phyloP scores from a whole-genome alignment of 352 stramenopile genomes.

The Pythium angustatum region DNA sequence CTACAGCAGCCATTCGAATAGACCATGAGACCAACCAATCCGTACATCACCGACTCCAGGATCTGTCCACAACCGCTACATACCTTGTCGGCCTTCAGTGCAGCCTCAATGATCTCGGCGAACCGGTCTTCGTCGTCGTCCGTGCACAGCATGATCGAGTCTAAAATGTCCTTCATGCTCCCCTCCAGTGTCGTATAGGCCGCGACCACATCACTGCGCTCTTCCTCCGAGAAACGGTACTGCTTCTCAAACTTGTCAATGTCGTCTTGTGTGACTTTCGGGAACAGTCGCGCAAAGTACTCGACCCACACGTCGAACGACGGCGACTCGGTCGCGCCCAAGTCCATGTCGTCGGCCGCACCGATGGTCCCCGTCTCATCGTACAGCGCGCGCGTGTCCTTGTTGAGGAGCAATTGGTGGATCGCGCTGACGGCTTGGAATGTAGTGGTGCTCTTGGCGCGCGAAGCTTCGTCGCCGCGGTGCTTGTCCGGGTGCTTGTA shows the following conservation, averaged over 20 bases:
- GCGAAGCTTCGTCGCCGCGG: constrained; percentile 58
- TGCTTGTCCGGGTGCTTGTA: constrained; percentile 94
- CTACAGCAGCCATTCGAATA: constrained; percentile 1
- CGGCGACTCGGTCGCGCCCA: constrained; percentile 40
- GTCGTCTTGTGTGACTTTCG: constrained; percentile 79
- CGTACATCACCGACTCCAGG: neutral
- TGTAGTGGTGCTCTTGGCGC: constrained; percentile 60
- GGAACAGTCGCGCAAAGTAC: constrained; percentile 90
- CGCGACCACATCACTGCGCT: constrained; percentile 72
- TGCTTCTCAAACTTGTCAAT: constrained; percentile 78
- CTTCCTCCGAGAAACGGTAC: constrained; percentile 87
- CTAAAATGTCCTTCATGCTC: constrained; percentile 77
- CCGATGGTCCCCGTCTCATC: constrained; percentile 83
- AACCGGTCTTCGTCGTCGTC: constrained; percentile 80
- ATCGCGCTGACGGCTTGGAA: constrained; percentile 89
- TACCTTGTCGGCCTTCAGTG: constrained; percentile 53
- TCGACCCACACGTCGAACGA: constrained; percentile 77
- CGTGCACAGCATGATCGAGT: constrained; percentile 87
- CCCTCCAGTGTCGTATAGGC: constrained; percentile 81
- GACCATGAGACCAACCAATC: too few species aligned
- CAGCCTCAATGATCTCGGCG: constrained; percentile 59
- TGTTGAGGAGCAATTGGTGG: constrained; percentile 82
- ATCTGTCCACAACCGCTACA: neutral
- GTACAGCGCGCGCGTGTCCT: constrained; percentile 73
- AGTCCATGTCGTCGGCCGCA: constrained; percentile 43